Base-by-base conservation (phyloP, 2,329 filamentous ascomycete species). In the Botrytis fabae region DNA sequence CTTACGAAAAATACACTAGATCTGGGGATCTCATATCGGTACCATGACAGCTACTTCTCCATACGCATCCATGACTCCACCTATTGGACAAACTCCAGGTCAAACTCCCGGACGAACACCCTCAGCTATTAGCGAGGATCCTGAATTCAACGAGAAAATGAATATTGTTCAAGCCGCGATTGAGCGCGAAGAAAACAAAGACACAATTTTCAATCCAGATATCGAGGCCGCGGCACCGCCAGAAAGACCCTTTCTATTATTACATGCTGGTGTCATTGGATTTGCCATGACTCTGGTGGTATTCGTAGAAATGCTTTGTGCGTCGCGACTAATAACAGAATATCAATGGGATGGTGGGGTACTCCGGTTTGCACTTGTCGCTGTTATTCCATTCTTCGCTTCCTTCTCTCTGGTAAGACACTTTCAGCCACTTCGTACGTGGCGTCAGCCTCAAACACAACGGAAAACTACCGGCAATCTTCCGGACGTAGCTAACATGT, bases 381-480 rank as follows among this genome's bases (percentile, higher is more conserved):
- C 72, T 6, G 72, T 69, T n/a, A 70, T 76, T 35, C 75, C 75
- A 9, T 69, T 76, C 46, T 76, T 76, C 60, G 66, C 74, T 28
- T 46, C 57, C n/a, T 76, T 76, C 51, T 85, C 85, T 60, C 70
- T 76, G 60, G 74, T 76, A 51, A 72, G 74, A 35, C 28, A 42
- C 38, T 20, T 10, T 64, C 66, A 72, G 70, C 70, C 70, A 69
- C 70, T 38, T n/a, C 48, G 4, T 42, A 42, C 38, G 60, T 62
- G 60, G 60, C 60, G 60, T n/a, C 18, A 40, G 59, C 68, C 68
- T 25, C 42, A 62, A 35, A 25, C 48, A n/a, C 35, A 62, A 25
- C 12, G 8, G 32, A 18, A n/a, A 57, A 48, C 18, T 46, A 4
- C 25, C 46, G 46, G 57, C 4, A 22, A 57, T 57, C 54, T 2